These are phyloP conservation scores for Crucihimalaya himalaica DNA, from an alignment of 345 rosid genomes.

Conservation along the genomic window DNA sequence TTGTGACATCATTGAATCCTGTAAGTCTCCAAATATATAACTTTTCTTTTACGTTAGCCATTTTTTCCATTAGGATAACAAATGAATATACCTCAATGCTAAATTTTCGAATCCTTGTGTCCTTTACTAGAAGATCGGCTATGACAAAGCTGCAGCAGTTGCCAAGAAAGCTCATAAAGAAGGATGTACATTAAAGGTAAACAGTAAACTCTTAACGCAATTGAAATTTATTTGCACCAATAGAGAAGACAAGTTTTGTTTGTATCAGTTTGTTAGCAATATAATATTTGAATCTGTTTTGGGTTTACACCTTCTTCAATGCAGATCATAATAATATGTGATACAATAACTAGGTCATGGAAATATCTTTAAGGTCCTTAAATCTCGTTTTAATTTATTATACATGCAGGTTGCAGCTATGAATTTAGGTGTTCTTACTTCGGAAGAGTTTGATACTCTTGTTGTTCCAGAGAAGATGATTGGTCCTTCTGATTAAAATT, in stretches of 20 bases:
- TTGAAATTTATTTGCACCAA: neutral
- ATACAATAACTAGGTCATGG: neutral
- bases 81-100: neutral
- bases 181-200: conserved; percentile 86
- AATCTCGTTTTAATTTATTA: conserved; percentile 9
- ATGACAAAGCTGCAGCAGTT: conserved; percentile 93
- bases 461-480: conserved; percentile 93
- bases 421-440: conserved; percentile 64
- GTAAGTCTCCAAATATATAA: conserved; percentile 50
- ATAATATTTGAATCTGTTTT: neutral
- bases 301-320: neutral
- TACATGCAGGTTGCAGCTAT: conserved; percentile 71
- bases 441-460: conserved; percentile 77
- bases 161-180: conserved; percentile 97
- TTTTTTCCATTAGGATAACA: too few relatives aligned
- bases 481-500: conserved; percentile 60
- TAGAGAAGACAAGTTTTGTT: neutral
- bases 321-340: neutral
- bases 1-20: conserved; percentile 92
- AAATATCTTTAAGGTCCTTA: neutral
- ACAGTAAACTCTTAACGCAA: neutral
- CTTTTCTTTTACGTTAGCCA: neutral
- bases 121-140: conserved; percentile 80
- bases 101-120: conserved; percentile 8
- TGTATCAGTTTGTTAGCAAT: neutral